Evolutionary conservation across 2,329 filamentous ascomycete species (phyloP).

Genomic region (Colletotrichum falcatum): DNA sequence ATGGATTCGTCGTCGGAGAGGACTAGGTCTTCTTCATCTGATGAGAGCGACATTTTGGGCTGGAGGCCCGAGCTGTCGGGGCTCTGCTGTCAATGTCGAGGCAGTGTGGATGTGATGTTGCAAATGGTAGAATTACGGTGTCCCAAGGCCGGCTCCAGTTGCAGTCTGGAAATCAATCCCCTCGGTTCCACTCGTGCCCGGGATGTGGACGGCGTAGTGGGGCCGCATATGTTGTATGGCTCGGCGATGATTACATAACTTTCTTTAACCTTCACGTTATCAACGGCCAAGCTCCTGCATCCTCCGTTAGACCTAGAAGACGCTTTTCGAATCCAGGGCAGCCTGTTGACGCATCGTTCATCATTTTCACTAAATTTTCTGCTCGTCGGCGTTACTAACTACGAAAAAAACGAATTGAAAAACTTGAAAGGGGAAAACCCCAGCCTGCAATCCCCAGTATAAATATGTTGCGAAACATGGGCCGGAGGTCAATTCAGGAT

Average conservation of each 20-base stretch:
- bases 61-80: conserved; percentile 15
- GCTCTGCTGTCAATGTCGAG: conserved; percentile 9
- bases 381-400: background rate
- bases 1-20: conserved; percentile 34
- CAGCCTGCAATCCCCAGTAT: background rate
- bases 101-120: conserved; percentile 10
- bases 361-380: background rate
- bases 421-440: background rate
- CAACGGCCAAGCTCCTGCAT: background rate
- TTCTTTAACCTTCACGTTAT: background rate
- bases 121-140: conserved; percentile 3
- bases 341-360: background rate
- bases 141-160: conserved; percentile 4
- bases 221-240: background rate
- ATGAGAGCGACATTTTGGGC: conserved; percentile 40
- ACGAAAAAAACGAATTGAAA: background rate
- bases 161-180: conserved; percentile 4
- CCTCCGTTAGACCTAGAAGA: background rate
- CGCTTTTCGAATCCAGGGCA: background rate
- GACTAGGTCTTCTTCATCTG: conserved; percentile 42
- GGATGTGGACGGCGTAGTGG: conserved; percentile 29
- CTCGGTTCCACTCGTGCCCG: conserved; percentile 17
- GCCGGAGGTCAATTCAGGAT: background rate
- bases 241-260: conserved; percentile 4
- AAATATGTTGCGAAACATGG: background rate